Conservation (phyloP, 148 eudicot species). For the Vaccinium myrtillus region DNA sequence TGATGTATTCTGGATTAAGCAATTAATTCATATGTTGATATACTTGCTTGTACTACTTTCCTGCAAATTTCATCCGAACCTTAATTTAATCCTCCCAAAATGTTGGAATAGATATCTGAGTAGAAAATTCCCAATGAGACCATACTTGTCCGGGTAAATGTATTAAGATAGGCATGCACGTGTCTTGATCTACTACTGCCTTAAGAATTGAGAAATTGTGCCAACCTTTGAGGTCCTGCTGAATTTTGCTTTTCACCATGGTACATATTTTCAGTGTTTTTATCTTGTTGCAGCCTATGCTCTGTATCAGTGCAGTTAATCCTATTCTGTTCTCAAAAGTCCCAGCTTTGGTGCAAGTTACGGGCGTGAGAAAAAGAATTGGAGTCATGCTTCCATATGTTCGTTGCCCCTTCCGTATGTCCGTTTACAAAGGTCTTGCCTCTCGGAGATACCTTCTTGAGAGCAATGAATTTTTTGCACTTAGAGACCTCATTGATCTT, state of each 20-base stretch:
- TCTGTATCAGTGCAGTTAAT: slow-evolving; percentile 93
- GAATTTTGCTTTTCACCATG: background rate
- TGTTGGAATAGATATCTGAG: too few relatives aligned
- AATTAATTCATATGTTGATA: background rate
- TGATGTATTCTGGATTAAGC: background rate
- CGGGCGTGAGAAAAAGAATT: slow-evolving; percentile 68
- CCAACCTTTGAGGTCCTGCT: background rate
- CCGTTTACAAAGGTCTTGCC: slow-evolving; percentile 79
- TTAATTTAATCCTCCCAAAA: too few relatives aligned
- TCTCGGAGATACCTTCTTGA: slow-evolving; percentile 94
- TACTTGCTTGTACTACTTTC: background rate
- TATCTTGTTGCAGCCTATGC: slow-evolving; percentile 83
- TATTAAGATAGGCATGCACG: background rate
- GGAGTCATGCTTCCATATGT: slow-evolving; percentile 81
- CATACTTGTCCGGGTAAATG: background rate
- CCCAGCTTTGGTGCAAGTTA: slow-evolving; percentile 70
- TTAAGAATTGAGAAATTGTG: background rate
- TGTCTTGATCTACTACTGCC: background rate
- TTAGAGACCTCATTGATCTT: slow-evolving; percentile 85
- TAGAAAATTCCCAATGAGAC: background rate
- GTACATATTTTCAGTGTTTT: slow-evolving; percentile 6
- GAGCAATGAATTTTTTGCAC: slow-evolving; percentile 86
- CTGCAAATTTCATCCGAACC: too few relatives aligned
- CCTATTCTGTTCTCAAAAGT: slow-evolving; percentile 82
- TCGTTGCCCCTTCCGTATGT: slow-evolving; percentile 79